Base-by-base conservation (phyloP, 768 basidiomycete species). In the Clitopilus hobsonii region DNA sequence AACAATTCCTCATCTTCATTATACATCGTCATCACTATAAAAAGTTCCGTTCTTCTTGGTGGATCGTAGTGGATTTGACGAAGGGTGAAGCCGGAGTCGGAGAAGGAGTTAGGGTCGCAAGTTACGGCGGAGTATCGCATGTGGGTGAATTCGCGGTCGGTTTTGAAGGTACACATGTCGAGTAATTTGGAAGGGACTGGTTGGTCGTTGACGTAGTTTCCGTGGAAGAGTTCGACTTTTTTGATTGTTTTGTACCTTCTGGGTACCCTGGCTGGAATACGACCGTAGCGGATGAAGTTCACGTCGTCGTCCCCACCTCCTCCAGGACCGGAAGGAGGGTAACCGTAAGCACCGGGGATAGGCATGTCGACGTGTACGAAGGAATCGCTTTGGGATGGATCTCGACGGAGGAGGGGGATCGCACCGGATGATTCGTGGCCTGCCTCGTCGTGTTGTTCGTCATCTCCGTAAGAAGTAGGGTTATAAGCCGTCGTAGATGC, bases 1-100 rank as follows among this genome's bases (percentile, higher is more conserved):
- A 98, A 98, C 5, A 98, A 77, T 63, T 87, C 83, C 67, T 96
- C 94, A 62, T 91, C 85, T 63, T 94, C 94, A 64, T 97, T 96
- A 69, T 96, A 97, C 94, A 98, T 97, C 13, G 95, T 98, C 83
- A 98, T 89, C 38, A 97, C 95, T 61, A 98, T 95, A 72, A 97
- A 96, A 14, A 98, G 75, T 69, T 98, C 96, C 28, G 95, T 97
- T 28, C 89, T 79, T 18, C 95, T 78, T 0, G 91, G 89, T 0
- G 94, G 94, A 62, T 95, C 91, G 68, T 96, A 95, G 62, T 91
- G 83, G n/a, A 84, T 79, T 67, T 96, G 95, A 2, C 96, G 84
- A 6, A 98, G 77, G 0, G 92, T 91, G 71, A 96, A 98, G 0
- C 89, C 85, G 10, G 81, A 70, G 24, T 84, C 75, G 63, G 86